Percentiles rank a stretch among this genome's conserved stretches.
These are phyloP conservation scores for Alternaria triticina DNA, from an alignment of 2,329 filamentous ascomycete species.

Conservation along the genomic window DNA sequence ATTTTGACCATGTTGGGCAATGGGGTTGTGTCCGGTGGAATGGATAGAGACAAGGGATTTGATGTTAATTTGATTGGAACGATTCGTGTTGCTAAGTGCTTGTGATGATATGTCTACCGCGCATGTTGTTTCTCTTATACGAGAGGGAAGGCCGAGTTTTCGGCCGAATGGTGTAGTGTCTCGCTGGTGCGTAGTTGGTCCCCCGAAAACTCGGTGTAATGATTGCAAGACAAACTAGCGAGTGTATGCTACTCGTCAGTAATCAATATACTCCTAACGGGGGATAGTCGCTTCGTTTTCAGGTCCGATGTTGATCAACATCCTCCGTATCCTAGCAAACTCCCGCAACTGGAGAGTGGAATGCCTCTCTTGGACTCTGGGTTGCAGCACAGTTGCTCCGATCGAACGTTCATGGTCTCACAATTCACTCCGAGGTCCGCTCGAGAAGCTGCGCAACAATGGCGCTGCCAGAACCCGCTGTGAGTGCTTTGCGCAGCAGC, in stretches of 20 bases:
- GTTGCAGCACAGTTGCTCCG: background rate
- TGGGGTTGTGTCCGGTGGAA: background rate
- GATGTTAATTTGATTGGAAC: background rate
- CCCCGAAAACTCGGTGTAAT: background rate
- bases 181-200: background rate
- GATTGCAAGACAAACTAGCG: background rate
- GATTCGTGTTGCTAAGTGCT: background rate
- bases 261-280: background rate
- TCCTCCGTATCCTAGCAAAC: background rate
- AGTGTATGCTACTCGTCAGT: background rate
- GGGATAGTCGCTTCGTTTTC: background rate
- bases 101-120: background rate
- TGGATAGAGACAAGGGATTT: background rate
- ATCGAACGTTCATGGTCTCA: background rate
- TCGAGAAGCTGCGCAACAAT: background rate
- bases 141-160: slow-evolving; percentile 1
- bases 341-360: background rate
- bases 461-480: background rate
- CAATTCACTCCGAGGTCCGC: background rate
- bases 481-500: background rate
- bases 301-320: background rate
- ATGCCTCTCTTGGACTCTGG: background rate
- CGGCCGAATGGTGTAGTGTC: slow-evolving; percentile 6
- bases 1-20: slow-evolving; percentile 19
- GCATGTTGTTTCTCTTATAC: slow-evolving; percentile 1